A percentile compares a stretch with the other conserved stretches of the same genome.
Conservation (phyloP, 768 basidiomycete genomes). For the Mycena latifolia region DNA sequence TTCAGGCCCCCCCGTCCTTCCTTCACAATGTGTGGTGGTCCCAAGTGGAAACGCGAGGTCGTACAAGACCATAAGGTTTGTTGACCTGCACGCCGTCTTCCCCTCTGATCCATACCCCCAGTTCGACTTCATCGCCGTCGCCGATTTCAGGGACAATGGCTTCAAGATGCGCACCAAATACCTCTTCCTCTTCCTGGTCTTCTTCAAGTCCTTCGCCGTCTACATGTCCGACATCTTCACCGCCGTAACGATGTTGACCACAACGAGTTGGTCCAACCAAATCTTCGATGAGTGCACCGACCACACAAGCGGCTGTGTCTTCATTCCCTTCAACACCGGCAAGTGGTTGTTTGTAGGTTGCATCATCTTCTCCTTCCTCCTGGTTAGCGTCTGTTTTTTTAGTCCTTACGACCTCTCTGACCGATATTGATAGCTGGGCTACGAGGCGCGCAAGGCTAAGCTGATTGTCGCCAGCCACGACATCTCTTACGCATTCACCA, state of each 20-base stretch:
- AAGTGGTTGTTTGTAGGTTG: constrained; percentile 99
- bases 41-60: constrained; percentile 96
- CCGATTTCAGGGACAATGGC: constrained; percentile 91
- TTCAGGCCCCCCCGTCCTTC: constrained; percentile 39
- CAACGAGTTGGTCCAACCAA: constrained; percentile 90
- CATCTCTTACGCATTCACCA: constrained; percentile 98
- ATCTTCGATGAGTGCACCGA: constrained; percentile 81
- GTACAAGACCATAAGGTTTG: constrained; percentile 97
- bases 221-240: constrained; percentile 99
- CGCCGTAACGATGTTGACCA: constrained; percentile 95
- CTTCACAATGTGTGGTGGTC: constrained; percentile 73
- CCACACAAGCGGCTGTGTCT: constrained; percentile 74
- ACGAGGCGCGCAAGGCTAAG: constrained; percentile 92
- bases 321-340: constrained; percentile 88
- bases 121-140: constrained; percentile 98
- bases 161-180: constrained; percentile 90
- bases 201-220: constrained; percentile 96
- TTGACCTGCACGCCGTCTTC: constrained; percentile 5
- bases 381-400: constrained; percentile 64
- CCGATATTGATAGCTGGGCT: constrained; percentile 74
- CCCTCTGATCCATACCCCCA: constrained; percentile 45
- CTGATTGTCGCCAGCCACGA: constrained; percentile 96
- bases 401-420: constrained; percentile 4
- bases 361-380: constrained; percentile 97
- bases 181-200: constrained; percentile 91